These are phyloP conservation scores for Trichoderma atroviride DNA, from an alignment of 2,329 filamentous ascomycete genomes.

Conservation along the genomic window DNA sequence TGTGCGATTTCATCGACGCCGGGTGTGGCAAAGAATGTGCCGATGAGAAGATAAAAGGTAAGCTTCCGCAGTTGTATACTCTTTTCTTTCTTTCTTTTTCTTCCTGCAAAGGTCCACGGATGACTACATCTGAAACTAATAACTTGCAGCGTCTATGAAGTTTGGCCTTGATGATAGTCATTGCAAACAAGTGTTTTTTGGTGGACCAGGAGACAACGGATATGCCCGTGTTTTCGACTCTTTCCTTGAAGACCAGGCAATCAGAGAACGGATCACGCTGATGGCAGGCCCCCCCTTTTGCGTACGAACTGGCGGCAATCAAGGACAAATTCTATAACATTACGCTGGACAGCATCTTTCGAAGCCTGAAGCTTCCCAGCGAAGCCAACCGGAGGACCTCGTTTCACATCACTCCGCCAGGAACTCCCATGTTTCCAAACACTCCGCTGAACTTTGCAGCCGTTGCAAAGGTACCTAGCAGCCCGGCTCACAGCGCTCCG, in stretches of 20 bases:
- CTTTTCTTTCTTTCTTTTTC: not conserved
- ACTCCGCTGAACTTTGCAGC: constrained; percentile 29
- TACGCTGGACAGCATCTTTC: constrained; percentile 34
- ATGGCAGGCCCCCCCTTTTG: constrained; percentile 45
- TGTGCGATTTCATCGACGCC: constrained; percentile 47
- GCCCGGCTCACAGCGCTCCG: not conserved
- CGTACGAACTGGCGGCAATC: constrained; percentile 40
- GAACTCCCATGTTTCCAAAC: constrained; percentile 23
- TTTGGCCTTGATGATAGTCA: constrained; percentile 42
- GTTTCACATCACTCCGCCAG: constrained; percentile 29
- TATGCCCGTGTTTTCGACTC: constrained; percentile 46
- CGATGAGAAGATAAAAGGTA: constrained; percentile 47
- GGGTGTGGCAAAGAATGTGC: constrained; percentile 48
- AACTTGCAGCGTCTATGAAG: constrained; percentile 37
- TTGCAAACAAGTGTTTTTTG: constrained; percentile 46
- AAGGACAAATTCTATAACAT: constrained; percentile 34
- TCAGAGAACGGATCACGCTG: constrained; percentile 40
- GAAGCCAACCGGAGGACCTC: constrained; percentile 30
- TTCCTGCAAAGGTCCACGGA: not conserved
- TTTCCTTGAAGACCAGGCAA: constrained; percentile 33
- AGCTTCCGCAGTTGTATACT: not conserved
- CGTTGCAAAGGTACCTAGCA: constrained; percentile 18
- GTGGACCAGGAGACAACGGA: constrained; percentile 46
- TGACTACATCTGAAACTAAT: not conserved
- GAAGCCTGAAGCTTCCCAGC: constrained; percentile 33